Percentiles rank a stretch among this genome's conserved stretches.
These are phyloP conservation scores for Neurospora sp. DNA, from an alignment of 495 filamentous ascomycete genomes.

Conservation along the genomic window DNA sequence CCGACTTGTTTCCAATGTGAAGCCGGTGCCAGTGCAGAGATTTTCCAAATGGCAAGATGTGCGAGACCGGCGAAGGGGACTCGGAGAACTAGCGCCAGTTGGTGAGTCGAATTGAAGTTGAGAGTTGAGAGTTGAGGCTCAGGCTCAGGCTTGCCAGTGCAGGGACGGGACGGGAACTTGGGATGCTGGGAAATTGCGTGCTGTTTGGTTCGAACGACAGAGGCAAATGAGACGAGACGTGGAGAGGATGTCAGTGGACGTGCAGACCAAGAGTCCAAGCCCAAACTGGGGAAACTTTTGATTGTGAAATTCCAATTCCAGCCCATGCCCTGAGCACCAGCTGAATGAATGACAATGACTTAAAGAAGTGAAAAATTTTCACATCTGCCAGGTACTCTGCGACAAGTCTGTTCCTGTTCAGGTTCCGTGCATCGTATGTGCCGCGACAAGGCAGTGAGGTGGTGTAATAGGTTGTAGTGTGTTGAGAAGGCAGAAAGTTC, in stretches of 20 bases:
- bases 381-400: not conserved
- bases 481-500: not conserved
- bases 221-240: not conserved
- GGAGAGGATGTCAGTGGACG: not conserved
- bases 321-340: not conserved
- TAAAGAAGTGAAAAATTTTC: not conserved
- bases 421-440: not conserved
- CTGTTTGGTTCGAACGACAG: not conserved
- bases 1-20: not conserved
- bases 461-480: not conserved
- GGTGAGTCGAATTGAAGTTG: not conserved
- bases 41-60: not conserved
- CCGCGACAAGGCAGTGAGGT: not conserved
- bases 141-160: not conserved
- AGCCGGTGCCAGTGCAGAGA: not conserved
- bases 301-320: not conserved
- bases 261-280: not conserved
- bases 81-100: not conserved
- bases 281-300: not conserved
- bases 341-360: not conserved
- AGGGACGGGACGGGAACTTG: not conserved
- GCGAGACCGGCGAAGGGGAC: not conserved
- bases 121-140: not conserved
- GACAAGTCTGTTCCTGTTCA: not conserved
- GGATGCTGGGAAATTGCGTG: not conserved